Base-by-base conservation (phyloP, 371 early-diverging fungal species). In the Nematocida ironsii region DNA sequence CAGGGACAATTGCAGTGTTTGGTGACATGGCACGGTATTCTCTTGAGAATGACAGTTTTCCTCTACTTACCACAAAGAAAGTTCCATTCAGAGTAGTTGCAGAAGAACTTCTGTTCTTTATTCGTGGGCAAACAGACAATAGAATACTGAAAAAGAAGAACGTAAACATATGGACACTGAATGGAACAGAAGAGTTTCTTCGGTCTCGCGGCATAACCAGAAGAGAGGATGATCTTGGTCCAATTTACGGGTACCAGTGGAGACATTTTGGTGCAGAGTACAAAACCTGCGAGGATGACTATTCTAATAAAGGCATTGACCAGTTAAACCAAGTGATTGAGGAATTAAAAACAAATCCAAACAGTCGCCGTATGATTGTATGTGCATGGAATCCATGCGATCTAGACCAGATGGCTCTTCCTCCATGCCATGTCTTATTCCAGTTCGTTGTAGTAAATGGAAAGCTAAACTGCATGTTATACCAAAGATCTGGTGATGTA, bases 221-320 rank as follows among this genome's bases (percentile, higher is more conserved):
- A 82, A 89, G 90, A 72, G 93, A 91, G 72, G 95, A 96, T 23
- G 98, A 97, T 82, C 87, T 98, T 27, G 99, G 99, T 0, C 98
- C 98, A 0, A 93, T 98, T 42, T 98, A 98, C 83, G 99, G 99
- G 6, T 98, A 94, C 86, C 99, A 98, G 85, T 98, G 99, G 99
- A 89, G 99, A 54, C 96, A 97, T 85, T 98, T 96, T 89, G 98
- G 98, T 0, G 98, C 99, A 0, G 87, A 91, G 72, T 98, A 98
- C 84, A 83, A 87, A 39, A 92, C 91, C 62, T 92, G 92, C 48
- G 91, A 94, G 81, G 90, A 91, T 0, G 93, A 94, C 83, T 98
- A 98, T 82, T 89, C 91, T 0, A 94, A 93, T 3, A 87, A 93
- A 85, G 99, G 99, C 6, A 90, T 94, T 6, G 99, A 98, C 83